These are phyloP conservation scores for Saksenaea vasiformis DNA, from an alignment of 371 early-diverging fungal genomes.

Conservation along the genomic window DNA sequence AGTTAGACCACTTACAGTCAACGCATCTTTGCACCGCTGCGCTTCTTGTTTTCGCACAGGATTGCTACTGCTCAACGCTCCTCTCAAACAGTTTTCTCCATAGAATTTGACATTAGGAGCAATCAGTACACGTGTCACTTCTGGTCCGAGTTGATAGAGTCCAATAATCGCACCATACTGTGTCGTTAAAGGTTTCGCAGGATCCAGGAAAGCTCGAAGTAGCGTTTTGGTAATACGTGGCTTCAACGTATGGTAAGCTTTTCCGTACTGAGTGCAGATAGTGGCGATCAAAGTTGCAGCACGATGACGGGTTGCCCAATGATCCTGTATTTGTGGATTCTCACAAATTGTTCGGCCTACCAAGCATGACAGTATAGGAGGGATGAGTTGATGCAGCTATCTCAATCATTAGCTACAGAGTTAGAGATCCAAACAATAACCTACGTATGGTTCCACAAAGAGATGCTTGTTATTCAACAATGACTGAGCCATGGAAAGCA, in stretches of 20 bases:
- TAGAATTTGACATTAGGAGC: slow-evolving; percentile 78
- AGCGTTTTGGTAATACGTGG: slow-evolving; percentile 89
- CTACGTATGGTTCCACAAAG: slow-evolving; percentile 97
- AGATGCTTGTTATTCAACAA: slow-evolving; percentile 90
- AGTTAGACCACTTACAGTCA: slow-evolving; percentile 25
- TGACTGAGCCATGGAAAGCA: slow-evolving; percentile 84
- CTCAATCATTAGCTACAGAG: neutral
- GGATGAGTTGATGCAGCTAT: slow-evolving; percentile 97
- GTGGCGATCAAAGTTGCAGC: slow-evolving; percentile 75
- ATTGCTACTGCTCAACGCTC: slow-evolving; percentile 22
- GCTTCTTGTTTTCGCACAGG: slow-evolving; percentile 36
- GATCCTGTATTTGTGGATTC: slow-evolving; percentile 65
- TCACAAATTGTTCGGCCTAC: slow-evolving; percentile 86
- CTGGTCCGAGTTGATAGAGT: slow-evolving; percentile 74
- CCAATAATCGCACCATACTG: slow-evolving; percentile 92
- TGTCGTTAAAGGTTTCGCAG: slow-evolving; percentile 76
- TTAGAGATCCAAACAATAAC: slow-evolving; percentile 10
- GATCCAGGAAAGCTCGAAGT: slow-evolving; percentile 87
- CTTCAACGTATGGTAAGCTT: slow-evolving; percentile 83
- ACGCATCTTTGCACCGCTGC: slow-evolving; percentile 39
- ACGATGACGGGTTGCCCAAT: slow-evolving; percentile 81
- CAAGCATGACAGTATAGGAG: slow-evolving; percentile 94
- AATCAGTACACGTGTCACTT: slow-evolving; percentile 74
- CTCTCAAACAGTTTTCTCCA: slow-evolving; percentile 37
- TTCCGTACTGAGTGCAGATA: slow-evolving; percentile 75